Evolutionary conservation across 2,329 filamentous ascomycete species (phyloP), one percentile per base, ranked within the genome.

Genomic region (Trichophyton benhamiae): DNA sequence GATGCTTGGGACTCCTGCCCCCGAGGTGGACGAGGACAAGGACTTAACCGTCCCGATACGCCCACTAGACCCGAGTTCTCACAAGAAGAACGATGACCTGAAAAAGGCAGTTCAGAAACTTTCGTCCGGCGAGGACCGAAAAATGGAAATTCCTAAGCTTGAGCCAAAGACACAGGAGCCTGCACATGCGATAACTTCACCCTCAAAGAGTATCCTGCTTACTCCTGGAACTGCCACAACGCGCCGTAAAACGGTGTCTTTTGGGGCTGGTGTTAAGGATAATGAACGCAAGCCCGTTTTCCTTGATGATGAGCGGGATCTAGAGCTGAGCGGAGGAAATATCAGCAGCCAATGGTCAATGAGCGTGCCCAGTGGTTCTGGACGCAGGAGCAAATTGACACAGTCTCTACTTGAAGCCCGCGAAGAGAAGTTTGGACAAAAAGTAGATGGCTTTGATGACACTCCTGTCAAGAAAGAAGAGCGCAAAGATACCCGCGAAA

Each of bases 201-300:
- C 81, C 0, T 80, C 82, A 0, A 85, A 85, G 67, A 83, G 83
- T 64, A 86, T 86, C 59, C 77, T 86, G n/a, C 76, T 84, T 68
- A 86, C 83, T 0, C 84, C 83, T 4, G 82, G 83, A 3, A 83
- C 82, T 1, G 78, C 76, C 8, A 77, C 76, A 33, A 80, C 78
- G 62, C 76, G 80, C 59, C 77, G 82, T 58, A 86, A 86, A 68
- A 83, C 81, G 0, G 82, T 86, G 6, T 82, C 82, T 0, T 85
- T 85, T 67, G 81, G 81, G 5, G 78, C 80, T 17, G 76, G 81
- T 17, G 80, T 83, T 1, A 72, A 80, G 30, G 80, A 83, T 65
- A 83, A 83, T 64, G 81, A 83, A 65, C 71, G 70, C 70, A 82
- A 81, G 68, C 76, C 75, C 58, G 70, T 73, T 8, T 74, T 72